These are phyloP conservation scores for Coffea humblotiana DNA, from an alignment of 305 asterid species.

Conservation along the genomic window DNA sequence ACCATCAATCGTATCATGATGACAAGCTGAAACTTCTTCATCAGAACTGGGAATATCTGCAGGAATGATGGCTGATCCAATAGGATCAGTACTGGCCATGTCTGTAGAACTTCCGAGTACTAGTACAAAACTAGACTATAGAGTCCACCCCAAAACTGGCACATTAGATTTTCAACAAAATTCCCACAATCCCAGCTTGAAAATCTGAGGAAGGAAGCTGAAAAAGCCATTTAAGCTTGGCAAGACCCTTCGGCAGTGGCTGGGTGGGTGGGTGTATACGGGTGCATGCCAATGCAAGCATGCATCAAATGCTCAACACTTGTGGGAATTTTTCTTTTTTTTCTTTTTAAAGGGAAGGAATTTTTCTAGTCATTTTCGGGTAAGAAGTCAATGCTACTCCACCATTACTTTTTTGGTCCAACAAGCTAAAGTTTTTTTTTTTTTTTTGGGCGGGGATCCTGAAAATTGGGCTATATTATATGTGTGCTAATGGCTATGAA, in stretches of 20 bases:
- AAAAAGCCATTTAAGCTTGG: neutral
- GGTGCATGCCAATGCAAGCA: neutral
- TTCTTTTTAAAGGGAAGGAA: no score
- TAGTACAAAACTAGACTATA: neutral
- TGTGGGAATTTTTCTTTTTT: neutral
- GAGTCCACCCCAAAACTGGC: neutral
- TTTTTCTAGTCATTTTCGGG: no score
- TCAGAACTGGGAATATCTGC: neutral
- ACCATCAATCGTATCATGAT: slow-evolving; percentile 16
- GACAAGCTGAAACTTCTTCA: neutral
- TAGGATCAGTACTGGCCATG: neutral
- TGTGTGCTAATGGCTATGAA: no score
- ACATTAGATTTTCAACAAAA: neutral
- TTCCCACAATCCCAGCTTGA: slow-evolving; percentile 1
- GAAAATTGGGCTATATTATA: no score
- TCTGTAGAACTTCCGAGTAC: neutral
- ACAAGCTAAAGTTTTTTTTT: neutral
- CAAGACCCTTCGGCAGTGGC: neutral
- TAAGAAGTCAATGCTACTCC: no score
- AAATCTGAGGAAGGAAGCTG: neutral
- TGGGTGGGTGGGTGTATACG: neutral
- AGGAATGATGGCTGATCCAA: neutral
- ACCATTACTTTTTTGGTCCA: no score
- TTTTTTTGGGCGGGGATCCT: no score
- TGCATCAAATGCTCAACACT: slow-evolving; percentile 6